Evolutionary conservation across 169 alveolate species (phyloP), one percentile per base, ranked within the genome.

Genomic region (Eimeria praecox): DNA sequence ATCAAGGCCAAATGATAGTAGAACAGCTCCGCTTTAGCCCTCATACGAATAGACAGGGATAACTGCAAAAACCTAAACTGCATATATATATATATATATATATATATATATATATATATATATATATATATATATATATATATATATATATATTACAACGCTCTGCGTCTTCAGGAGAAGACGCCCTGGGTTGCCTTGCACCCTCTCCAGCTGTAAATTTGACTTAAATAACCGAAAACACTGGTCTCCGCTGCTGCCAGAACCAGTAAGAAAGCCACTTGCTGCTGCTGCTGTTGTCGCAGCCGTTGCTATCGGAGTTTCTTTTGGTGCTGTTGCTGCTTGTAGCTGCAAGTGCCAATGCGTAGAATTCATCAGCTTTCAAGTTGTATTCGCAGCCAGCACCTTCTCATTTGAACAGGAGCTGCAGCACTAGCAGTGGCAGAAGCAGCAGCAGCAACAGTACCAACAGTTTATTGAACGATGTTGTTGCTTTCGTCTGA

Each of bases 281-380:
- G 12, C 40, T 71, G 82, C 46, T 71, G 52, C 83, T 73, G 83
- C 52, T 73, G 52, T 3, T 33, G 52, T 10, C 38, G 83, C 83
- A 35, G 83, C 83, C 9, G 83, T 52, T 73, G 83, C 38, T 73
- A 52, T 40, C 16, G 30, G n/a, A 8, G 66, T 3, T 78, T 46
- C 89, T 78, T 10, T n/a, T 75, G 86, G 2, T 42, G 90, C 20
- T 30, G 49, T 38, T 46, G 69, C 54, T 12, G 77, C 56, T 38
- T 49, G 77, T 18, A 27, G 91, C 91, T 83, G 77, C 91, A 52
- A 75, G 22, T 83, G 73, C 10, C 75, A 14, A 4, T 3, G 30
- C 54, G 91, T 44, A 35, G 38, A 2, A 27, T 66, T 14, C 12
- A 27, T 3, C n/a, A 12, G 12, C 9, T 27, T 66, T 66, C 20